Evolutionary conservation across 352 stramenopile species (phyloP), one percentile per base, ranked within the genome.

Genomic region (Phytophthora crassamura): DNA sequence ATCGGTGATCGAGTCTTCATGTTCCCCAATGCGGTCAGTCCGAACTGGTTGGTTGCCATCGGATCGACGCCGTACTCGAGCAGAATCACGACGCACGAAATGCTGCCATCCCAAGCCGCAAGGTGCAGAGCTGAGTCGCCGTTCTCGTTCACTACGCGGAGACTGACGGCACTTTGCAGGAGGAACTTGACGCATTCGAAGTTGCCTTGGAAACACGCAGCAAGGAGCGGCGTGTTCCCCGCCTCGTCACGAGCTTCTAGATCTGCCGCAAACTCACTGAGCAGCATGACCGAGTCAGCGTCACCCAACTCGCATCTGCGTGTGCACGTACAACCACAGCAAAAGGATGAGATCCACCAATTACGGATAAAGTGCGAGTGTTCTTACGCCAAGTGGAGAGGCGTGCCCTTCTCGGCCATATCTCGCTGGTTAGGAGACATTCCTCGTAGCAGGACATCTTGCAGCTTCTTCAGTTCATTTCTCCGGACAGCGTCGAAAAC

Each of bases 101-200:
- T 68, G 42, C 76, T 90, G 3, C 80, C 80, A 34, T 90, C 78
- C 77, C 80, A 89, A 3, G 81, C 84, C 1, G 86, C 82, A 3
- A 91, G 64, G 55, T 94, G 84, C 8, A 94, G 66, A 7, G 82
- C 77, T 4, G 86, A 80, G 49, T 91, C 71, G 4, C 75, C 73
- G 39, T 67, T 77, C 1, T 64, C 46, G 28, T 92, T 91, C 35
- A 68, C 59, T 9, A 65, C 68, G 2, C 40, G 25, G 11, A 91
- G 69, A 36, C 81, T 90, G 15, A 75, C 80, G 15, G 86, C 86
- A 30, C 82, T 93, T 57, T 93, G 79, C 0, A 94, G 58, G 7
- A 94, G 61, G 22, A 93, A 94, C 53, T 85, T 83, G 30, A 74
- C 78, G 40, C 80, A 92, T 2, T 83, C 71, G 25, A 74, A 90